These are phyloP conservation scores for Candida sojae DNA, from an alignment of 1,139 yeast genomes.

Conservation along the genomic window DNA sequence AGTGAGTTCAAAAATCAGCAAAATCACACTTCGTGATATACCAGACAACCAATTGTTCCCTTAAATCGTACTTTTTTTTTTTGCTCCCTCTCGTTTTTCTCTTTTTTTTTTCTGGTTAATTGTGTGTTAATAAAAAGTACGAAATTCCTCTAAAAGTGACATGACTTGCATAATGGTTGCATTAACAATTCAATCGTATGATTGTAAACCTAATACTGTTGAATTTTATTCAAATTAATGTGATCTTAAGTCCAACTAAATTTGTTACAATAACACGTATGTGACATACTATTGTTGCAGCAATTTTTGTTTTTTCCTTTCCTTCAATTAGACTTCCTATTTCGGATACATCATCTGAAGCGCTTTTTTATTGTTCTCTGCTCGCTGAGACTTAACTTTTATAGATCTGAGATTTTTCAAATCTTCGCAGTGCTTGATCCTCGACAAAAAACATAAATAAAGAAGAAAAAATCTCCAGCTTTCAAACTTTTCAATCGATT, in stretches of 20 bases:
- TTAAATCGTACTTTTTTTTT: neutral
- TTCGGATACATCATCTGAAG: neutral
- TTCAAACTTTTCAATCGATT: neutral
- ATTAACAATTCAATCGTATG: too few relatives aligned
- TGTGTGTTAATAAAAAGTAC: too few relatives aligned
- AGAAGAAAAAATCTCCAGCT: neutral
- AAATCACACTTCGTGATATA: neutral
- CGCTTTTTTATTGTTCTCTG: neutral
- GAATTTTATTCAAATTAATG: too few relatives aligned
- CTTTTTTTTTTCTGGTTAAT: too few relatives aligned
- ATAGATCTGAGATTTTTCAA: neutral
- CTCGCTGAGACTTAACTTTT: constrained; percentile 4
- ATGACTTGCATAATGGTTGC: too few relatives aligned
- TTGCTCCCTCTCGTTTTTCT: neutral
- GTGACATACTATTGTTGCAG: neutral
- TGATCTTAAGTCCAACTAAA: too few relatives aligned
- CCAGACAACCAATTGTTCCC: constrained; percentile 3
- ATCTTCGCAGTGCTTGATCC: neutral
- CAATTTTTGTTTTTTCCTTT: neutral
- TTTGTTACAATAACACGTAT: too few relatives aligned
- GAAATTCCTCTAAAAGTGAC: too few relatives aligned
- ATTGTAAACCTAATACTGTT: too few relatives aligned
- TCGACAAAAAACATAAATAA: too few relatives aligned
- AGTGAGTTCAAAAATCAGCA: neutral
- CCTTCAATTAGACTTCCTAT: constrained; percentile 8